These are phyloP conservation scores for Mallotus repandus DNA, from an alignment of 441 rosid species.

Conservation along the genomic window DNA sequence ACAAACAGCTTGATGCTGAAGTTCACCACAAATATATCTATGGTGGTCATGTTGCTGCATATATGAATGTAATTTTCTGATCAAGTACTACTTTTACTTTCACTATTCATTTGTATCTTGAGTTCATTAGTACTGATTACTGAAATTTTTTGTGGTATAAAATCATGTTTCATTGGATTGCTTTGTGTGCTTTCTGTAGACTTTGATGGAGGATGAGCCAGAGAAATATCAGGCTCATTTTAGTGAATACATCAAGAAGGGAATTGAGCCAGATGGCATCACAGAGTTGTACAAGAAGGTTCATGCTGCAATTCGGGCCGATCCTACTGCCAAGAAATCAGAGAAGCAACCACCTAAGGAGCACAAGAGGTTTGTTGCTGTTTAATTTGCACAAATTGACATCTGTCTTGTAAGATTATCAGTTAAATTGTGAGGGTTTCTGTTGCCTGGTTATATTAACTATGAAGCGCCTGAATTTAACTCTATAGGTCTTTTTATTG, in stretches of 20 bases:
- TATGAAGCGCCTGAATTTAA: neutral
- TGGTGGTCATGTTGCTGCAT: slow-evolving; percentile 82
- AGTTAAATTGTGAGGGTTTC: neutral
- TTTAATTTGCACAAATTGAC: neutral
- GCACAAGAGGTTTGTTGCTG: slow-evolving; percentile 64
- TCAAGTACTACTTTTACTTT: neutral
- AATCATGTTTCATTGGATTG: neutral
- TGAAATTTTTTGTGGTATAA: no score
- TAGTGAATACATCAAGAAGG: slow-evolving; percentile 66
- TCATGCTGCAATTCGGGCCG: slow-evolving; percentile 89
- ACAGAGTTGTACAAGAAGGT: slow-evolving; percentile 79
- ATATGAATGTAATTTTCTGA: slow-evolving; percentile 55
- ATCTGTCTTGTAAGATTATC: neutral
- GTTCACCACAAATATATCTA: slow-evolving; percentile 64
- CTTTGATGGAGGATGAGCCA: slow-evolving; percentile 81
- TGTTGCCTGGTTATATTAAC: neutral
- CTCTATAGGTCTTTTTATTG: no score
- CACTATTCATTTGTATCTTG: no score
- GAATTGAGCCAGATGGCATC: slow-evolving; percentile 64
- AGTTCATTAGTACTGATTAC: neutral
- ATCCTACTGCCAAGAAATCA: slow-evolving; percentile 65
- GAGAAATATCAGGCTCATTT: slow-evolving; percentile 89
- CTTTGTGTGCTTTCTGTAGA: slow-evolving; percentile 29
- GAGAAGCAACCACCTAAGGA: slow-evolving; percentile 58
- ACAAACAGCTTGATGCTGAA: slow-evolving; percentile 76